These are phyloP conservation scores for Lonicera japonica DNA, from an alignment of 129 eudicot genomes.

Conservation along the genomic window DNA sequence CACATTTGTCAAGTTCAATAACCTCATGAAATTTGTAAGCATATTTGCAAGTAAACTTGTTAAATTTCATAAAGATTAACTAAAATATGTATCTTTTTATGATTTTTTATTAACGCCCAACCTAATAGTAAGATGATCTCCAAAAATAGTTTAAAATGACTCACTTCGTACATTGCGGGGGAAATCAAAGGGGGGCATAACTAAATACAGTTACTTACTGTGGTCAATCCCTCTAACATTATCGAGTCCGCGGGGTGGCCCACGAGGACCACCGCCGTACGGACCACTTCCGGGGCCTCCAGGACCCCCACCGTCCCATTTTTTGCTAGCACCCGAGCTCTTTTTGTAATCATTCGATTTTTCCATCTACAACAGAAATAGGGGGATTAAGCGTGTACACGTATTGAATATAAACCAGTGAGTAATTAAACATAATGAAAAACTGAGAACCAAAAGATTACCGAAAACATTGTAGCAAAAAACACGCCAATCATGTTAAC, in stretches of 20 bases:
- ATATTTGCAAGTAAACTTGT: no score
- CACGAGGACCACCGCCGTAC: slow-evolving; percentile 90
- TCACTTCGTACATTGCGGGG: no score
- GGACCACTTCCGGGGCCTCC: slow-evolving; percentile 88
- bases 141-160: not conserved
- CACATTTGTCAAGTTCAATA: no score
- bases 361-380: slow-evolving; percentile 64
- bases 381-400: not conserved
- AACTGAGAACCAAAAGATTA: slow-evolving; percentile 17
- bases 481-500: slow-evolving; percentile 64
- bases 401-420: not conserved
- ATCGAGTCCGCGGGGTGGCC: slow-evolving; percentile 81
- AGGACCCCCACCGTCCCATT: slow-evolving; percentile 92
- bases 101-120: not conserved
- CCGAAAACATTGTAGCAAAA: slow-evolving; percentile 89
- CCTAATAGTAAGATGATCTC: no score
- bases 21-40: no score
- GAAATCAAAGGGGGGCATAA: not conserved
- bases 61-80: no score
- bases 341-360: slow-evolving; percentile 84
- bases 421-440: not conserved
- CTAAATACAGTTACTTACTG: slow-evolving; percentile 44
- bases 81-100: no score
- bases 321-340: slow-evolving; percentile 73
- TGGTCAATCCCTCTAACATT: slow-evolving; percentile 86